Evolutionary conservation across 2,329 filamentous ascomycete genomes (phyloP), one percentile per base, ranked within the genome.

Genomic region (Ilyonectria sp.): DNA sequence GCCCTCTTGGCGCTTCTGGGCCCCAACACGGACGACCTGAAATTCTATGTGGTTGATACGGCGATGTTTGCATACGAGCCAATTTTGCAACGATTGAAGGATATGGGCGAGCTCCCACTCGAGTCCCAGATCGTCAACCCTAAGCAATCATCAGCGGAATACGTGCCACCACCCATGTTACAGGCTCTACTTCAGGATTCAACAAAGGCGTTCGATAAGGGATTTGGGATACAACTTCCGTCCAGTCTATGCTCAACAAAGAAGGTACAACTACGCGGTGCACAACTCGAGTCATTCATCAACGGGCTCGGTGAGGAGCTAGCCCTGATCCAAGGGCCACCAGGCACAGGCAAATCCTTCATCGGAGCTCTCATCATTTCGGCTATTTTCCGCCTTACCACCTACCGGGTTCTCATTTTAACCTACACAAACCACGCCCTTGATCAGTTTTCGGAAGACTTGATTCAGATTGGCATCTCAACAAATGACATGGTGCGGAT

Each of bases 321-420:
- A 0, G 89, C 87, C 54, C 76, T 91, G 0, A 92, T 94, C 2
- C 92, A 94, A 81, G 92, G 92, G 0, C 93, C 93, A 1, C 93
- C 92, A 71, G 92, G 91, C 0, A 94, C 92, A 0, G 93, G 93
- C 1, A 95, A 95, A 71, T 93, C 91, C 0, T 93, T 93, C 68
- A 86, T 93, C 3, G 93, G 93, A 0, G 89, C 91, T 0, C 79
- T 92, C 2, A 81, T 91, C 1, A 86, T 88, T 0, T 90, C 90
- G 59, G 77, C 83, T 0, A 74, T 94, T 0, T 79, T 89, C 21
- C 75, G 87, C 1, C 72, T 83, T 6, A 89, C 86, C 0, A 21
- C 71, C 0, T 81, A 87, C 31, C 87, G 77, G 0, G 86, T 94
- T 0, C 81, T 95, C 0, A 86, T 94, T 0, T 77, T 92, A 2